Percentiles rank a stretch among this genome's conserved stretches.
Conservation (phyloP, 2,329 filamentous ascomycete species). For the Fusarium devonianum region DNA sequence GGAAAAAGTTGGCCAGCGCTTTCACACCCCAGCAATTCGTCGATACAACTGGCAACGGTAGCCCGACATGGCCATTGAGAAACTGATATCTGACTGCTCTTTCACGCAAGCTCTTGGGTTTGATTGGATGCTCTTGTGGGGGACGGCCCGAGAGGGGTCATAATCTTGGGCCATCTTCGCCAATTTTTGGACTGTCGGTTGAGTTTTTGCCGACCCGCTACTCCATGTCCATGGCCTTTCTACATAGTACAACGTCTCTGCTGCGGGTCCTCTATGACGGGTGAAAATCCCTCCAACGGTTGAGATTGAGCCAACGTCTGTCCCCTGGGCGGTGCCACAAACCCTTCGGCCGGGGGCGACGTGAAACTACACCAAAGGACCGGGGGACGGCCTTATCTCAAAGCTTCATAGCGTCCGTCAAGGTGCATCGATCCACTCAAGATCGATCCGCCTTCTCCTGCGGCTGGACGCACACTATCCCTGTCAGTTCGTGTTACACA, state of each 20-base stretch:
- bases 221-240: background rate
- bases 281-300: background rate
- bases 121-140: slow-evolving; percentile 34
- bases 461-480: slow-evolving; percentile 28
- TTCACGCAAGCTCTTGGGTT: slow-evolving; percentile 7
- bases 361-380: slow-evolving; percentile 16
- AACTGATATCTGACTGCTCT: slow-evolving; percentile 39
- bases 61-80: slow-evolving; percentile 25
- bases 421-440: slow-evolving; percentile 31
- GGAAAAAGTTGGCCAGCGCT: slow-evolving; percentile 10
- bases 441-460: slow-evolving; percentile 35
- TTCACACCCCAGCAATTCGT: slow-evolving; percentile 18
- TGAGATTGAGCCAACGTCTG: background rate
- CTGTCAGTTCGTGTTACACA: slow-evolving; percentile 35
- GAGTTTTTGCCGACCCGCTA: slow-evolving; percentile 10
- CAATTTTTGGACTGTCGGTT: slow-evolving; percentile 3
- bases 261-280: background rate
- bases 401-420: slow-evolving; percentile 22
- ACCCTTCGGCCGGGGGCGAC: slow-evolving; percentile 3
- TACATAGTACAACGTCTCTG: slow-evolving; percentile 5
- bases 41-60: slow-evolving; percentile 20
- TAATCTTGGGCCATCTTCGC: slow-evolving; percentile 12
- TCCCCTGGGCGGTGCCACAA: slow-evolving; percentile 10
- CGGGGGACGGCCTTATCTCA: slow-evolving; percentile 32
- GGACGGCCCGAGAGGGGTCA: slow-evolving; percentile 14